Conservation (phyloP, 2,329 filamentous ascomycete genomes). For the Claviceps cyperi region DNA sequence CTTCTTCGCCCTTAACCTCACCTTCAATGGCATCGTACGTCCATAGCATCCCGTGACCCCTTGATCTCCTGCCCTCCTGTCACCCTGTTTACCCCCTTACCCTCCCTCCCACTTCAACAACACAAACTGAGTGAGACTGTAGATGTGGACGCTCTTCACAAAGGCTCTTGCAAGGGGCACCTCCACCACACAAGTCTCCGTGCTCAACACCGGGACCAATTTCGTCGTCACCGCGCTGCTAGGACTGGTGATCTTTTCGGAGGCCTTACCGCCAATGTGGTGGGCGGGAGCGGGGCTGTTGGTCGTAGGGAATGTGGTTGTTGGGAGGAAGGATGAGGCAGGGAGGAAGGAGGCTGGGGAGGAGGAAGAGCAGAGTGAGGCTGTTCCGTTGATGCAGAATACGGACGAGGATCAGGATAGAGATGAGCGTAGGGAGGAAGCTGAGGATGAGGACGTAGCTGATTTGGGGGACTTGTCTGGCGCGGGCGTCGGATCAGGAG, state of each 20-base stretch:
- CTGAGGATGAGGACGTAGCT: slow-evolving; percentile 20
- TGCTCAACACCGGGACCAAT: slow-evolving; percentile 72
- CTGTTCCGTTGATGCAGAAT: slow-evolving; percentile 13
- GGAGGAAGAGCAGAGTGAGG: slow-evolving; percentile 12
- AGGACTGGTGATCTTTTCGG: slow-evolving; percentile 55
- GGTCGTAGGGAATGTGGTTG: slow-evolving; percentile 64
- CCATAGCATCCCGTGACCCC: not conserved
- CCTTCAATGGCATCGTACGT: slow-evolving; percentile 56
- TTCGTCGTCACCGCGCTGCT: slow-evolving; percentile 66
- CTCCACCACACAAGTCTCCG: slow-evolving; percentile 65
- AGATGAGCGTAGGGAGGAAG: not conserved
- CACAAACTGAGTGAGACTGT: no score
- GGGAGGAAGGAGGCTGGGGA: not conserved
- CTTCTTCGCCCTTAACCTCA: slow-evolving; percentile 62
- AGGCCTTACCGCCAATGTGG: slow-evolving; percentile 59
- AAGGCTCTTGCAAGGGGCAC: slow-evolving; percentile 58
- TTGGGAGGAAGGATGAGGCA: slow-evolving; percentile 55
- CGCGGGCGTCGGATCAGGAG: not conserved
- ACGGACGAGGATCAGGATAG: slow-evolving; percentile 6
- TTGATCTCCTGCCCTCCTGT: not conserved
- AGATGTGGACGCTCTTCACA: slow-evolving; percentile 78
- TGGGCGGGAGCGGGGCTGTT: slow-evolving; percentile 60
- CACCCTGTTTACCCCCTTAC: not conserved
- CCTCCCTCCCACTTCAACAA: no score
- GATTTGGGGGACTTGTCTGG: slow-evolving; percentile 17